Conservation (phyloP, 2,329 filamentous ascomycete genomes). For the Alternaria tenuissima region DNA sequence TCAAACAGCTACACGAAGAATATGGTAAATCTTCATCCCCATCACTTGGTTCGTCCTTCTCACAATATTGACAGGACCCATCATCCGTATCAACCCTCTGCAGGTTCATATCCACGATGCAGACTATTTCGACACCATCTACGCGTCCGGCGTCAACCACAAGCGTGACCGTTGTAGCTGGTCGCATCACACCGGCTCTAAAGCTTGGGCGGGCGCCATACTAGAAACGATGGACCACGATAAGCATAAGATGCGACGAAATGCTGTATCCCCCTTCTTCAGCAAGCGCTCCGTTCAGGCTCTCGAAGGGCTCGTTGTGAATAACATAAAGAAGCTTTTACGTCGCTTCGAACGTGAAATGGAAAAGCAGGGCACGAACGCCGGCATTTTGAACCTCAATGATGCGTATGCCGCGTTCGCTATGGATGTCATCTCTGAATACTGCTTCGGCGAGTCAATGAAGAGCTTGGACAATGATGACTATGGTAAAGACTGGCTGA, state of each 20-base stretch:
- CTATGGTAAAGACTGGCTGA: slow-evolving; percentile 12
- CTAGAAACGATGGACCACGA: slow-evolving; percentile 33
- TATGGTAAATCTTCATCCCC: slow-evolving; percentile 9
- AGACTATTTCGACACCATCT: slow-evolving; percentile 25
- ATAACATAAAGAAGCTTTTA: background rate
- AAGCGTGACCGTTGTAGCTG: slow-evolving; percentile 20
- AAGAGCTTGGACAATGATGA: background rate
- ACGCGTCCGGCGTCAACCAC: slow-evolving; percentile 15
- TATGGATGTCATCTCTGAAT: slow-evolving; percentile 24
- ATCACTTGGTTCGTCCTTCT: background rate
- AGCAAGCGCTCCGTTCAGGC: slow-evolving; percentile 17
- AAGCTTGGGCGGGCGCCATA: slow-evolving; percentile 10
- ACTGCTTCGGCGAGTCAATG: slow-evolving; percentile 17
- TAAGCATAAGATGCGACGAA: slow-evolving; percentile 32
- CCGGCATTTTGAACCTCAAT: slow-evolving; percentile 12
- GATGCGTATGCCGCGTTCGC: slow-evolving; percentile 21
- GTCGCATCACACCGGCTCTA: slow-evolving; percentile 12
- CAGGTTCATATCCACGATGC: slow-evolving; percentile 31
- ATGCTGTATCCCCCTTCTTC: slow-evolving; percentile 36
- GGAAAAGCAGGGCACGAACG: background rate
- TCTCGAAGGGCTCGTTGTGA: slow-evolving; percentile 27
- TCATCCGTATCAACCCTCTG: slow-evolving; percentile 23
- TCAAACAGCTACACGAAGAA: slow-evolving; percentile 39
- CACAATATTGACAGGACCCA: slow-evolving; percentile 1
- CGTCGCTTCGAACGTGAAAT: background rate